Percentiles rank a stretch among this genome's conserved stretches.
Evolutionary conservation across 2,329 filamentous ascomycete genomes (phyloP).

Genomic region (Cephalotrichum gorgonifer): DNA sequence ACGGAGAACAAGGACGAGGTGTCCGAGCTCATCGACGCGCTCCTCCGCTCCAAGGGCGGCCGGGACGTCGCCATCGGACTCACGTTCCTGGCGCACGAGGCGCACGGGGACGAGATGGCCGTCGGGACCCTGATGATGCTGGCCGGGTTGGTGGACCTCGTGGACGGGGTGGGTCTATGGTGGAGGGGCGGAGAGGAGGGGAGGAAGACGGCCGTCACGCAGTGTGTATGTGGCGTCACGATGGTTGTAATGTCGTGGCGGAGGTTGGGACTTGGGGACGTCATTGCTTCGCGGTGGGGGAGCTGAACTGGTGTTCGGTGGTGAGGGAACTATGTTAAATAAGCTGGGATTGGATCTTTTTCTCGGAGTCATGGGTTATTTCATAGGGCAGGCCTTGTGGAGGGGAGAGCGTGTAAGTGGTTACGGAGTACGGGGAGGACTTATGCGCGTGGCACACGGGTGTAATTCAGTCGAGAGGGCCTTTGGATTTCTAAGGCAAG

Average conservation of each 20-base stretch:
- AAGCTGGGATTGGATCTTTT: too few species aligned
- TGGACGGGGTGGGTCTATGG: not conserved
- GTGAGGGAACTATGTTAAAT: too few species aligned
- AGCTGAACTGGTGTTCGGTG: too few species aligned
- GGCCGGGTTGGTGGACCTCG: constrained; percentile 1
- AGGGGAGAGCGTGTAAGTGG: too few species aligned
- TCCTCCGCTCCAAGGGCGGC: constrained; percentile 1
- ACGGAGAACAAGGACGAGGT: not conserved
- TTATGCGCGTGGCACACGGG: too few species aligned
- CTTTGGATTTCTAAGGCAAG: too few species aligned
- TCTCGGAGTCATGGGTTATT: too few species aligned
- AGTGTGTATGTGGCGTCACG: not conserved
- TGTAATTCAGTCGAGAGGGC: too few species aligned
- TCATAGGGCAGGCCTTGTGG: too few species aligned
- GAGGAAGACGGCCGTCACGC: constrained; percentile 1
- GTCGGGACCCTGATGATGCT: constrained; percentile 4
- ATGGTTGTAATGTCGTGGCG: constrained; percentile 1
- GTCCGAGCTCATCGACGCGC: not conserved
- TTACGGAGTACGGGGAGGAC: too few species aligned
- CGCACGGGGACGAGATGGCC: constrained; percentile 4
- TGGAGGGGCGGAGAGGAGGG: constrained; percentile 4
- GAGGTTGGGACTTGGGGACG: constrained; percentile 2
- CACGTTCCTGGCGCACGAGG: constrained; percentile 4
- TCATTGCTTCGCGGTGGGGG: constrained; percentile 4
- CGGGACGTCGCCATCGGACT: constrained; percentile 4